Evolutionary conservation across 1,284 basidiomycete species (phyloP).

Genomic region (Mrakiaceae sp.): DNA sequence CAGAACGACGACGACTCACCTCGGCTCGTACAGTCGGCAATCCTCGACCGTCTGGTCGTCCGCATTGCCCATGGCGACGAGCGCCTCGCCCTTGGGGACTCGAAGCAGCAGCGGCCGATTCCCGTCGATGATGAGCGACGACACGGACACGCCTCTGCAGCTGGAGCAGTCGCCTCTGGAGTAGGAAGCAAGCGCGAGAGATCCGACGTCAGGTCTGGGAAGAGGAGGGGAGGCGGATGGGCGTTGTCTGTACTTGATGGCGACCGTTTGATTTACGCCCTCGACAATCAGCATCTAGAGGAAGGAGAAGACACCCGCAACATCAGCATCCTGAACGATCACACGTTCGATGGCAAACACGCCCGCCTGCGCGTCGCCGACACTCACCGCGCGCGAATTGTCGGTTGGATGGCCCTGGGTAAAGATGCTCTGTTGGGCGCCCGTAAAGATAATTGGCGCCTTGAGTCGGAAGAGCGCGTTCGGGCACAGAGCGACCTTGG

Average conservation of each 20-base stretch:
- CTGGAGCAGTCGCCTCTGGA: slow-evolving; percentile 33
- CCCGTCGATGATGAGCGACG: slow-evolving; percentile 33
- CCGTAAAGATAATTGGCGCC: slow-evolving; percentile 37
- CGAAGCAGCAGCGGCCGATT: slow-evolving; percentile 33
- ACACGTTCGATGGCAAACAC: no score
- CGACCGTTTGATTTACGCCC: slow-evolving; percentile 25
- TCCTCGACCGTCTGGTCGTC: slow-evolving; percentile 30
- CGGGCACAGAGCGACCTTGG: slow-evolving; percentile 38
- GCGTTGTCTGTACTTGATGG: slow-evolving; percentile 23
- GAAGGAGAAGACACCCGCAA: no score
- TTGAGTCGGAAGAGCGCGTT: slow-evolving; percentile 33
- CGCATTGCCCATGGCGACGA: slow-evolving; percentile 34
- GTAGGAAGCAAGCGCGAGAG: neutral
- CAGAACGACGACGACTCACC: slow-evolving; percentile 21
- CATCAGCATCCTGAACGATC: no score
- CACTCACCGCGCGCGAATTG: slow-evolving; percentile 29
- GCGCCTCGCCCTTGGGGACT: slow-evolving; percentile 30
- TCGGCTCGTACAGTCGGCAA: slow-evolving; percentile 34
- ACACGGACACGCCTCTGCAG: slow-evolving; percentile 28
- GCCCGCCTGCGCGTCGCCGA: no score
- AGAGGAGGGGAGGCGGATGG: neutral
- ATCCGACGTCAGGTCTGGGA: neutral
- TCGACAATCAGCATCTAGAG: slow-evolving; percentile 28
- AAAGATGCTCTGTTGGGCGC: slow-evolving; percentile 37
- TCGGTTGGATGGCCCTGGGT: slow-evolving; percentile 38